A percentile compares a stretch with the other conserved stretches of the same genome.
These are phyloP conservation scores for Saprolegnia diclina DNA, from an alignment of 352 stramenopile genomes.

Conservation along the genomic window DNA sequence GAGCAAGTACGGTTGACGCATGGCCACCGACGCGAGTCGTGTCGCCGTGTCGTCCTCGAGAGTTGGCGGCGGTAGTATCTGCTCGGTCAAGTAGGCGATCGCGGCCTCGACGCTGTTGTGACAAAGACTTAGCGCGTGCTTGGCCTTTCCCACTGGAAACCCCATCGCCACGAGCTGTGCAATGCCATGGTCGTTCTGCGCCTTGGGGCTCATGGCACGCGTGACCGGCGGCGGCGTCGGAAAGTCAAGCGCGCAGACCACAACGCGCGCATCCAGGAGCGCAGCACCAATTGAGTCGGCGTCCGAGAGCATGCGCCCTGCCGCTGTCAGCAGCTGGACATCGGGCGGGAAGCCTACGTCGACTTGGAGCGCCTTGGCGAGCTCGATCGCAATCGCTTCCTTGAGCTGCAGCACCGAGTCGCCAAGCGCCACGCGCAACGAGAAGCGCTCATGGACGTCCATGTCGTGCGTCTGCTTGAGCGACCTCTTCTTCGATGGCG, in stretches of 20 bases:
- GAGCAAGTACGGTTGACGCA: not conserved
- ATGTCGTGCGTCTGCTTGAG: not conserved
- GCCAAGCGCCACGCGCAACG: slow-evolving; percentile 1
- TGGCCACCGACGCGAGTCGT: not conserved
- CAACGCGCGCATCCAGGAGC: slow-evolving; percentile 11
- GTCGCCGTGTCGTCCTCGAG: not conserved
- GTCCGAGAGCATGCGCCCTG: not conserved
- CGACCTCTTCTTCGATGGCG: slow-evolving; percentile 1
- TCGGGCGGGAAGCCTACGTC: slow-evolving; percentile 7
- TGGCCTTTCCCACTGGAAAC: slow-evolving; percentile 1
- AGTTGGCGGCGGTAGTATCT: not conserved
- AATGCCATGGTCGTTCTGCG: not conserved
- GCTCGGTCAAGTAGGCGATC: slow-evolving; percentile 20
- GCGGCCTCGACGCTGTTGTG: slow-evolving; percentile 19
- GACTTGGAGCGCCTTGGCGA: slow-evolving; percentile 4
- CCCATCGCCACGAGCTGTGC: slow-evolving; percentile 9
- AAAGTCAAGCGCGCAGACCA: slow-evolving; percentile 22
- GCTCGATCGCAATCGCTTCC: not conserved
- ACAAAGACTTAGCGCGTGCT: not conserved
- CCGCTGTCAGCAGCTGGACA: slow-evolving; percentile 1
- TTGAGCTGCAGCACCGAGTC: slow-evolving; percentile 12
- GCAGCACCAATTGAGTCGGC: slow-evolving; percentile 15
- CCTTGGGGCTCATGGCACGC: not conserved
- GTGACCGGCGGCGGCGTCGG: not conserved
- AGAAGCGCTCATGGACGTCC: not conserved